These are phyloP conservation scores for Tetracladium marchalianum DNA, from an alignment of 495 filamentous ascomycete species.

Conservation along the genomic window DNA sequence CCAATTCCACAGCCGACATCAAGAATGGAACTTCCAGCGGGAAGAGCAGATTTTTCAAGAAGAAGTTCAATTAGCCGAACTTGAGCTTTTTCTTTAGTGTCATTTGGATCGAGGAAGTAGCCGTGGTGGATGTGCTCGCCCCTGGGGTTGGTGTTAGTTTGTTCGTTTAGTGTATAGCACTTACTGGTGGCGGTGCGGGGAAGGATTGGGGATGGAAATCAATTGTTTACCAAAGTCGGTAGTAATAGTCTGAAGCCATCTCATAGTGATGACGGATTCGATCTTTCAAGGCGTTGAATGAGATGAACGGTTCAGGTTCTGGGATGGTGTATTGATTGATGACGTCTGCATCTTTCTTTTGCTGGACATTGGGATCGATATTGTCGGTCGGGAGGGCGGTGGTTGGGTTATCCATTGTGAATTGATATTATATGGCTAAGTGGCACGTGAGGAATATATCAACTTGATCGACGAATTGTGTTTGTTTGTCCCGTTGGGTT, in stretches of 20 bases:
- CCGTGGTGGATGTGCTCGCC: slow-evolving; percentile 54
- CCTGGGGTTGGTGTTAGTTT: slow-evolving; percentile 24
- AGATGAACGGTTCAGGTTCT: slow-evolving; percentile 36
- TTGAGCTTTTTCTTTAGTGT: slow-evolving; percentile 41
- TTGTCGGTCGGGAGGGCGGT: not conserved
- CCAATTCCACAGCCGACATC: slow-evolving; percentile 49
- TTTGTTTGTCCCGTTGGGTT: too few relatives aligned
- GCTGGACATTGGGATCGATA: slow-evolving; percentile 15
- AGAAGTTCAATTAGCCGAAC: slow-evolving; percentile 40
- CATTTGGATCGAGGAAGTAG: slow-evolving; percentile 33
- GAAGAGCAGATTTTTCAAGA: slow-evolving; percentile 31
- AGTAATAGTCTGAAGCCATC: slow-evolving; percentile 45
- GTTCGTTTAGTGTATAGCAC: not conserved
- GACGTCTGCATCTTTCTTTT: slow-evolving; percentile 15
- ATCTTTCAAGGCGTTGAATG: slow-evolving; percentile 44
- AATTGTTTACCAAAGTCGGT: slow-evolving; percentile 34
- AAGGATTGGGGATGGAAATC: not conserved
- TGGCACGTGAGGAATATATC: too few relatives aligned
- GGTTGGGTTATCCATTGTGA: not conserved
- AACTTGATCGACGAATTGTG: too few relatives aligned
- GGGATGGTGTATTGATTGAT: slow-evolving; percentile 39
- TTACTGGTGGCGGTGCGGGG: not conserved
- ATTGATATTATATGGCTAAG: not conserved
- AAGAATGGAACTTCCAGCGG: slow-evolving; percentile 27
- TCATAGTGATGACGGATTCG: slow-evolving; percentile 50